phyloP scores from a whole-genome alignment of 2,329 filamentous ascomycete species.

The Fusarium circinatum region DNA sequence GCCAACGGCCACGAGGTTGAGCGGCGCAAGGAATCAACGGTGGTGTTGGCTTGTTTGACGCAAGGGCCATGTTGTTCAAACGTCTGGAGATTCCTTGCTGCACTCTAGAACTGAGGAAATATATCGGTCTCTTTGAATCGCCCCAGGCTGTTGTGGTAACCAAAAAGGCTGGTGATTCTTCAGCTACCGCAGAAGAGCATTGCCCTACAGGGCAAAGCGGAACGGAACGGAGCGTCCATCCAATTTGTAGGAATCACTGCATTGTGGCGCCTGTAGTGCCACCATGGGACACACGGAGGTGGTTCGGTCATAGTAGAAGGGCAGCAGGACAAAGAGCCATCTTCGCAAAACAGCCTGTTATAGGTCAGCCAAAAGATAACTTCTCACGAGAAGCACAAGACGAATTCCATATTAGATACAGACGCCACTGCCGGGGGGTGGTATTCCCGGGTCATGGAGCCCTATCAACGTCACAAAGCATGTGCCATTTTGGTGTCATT shows the following conservation, averaged over 20 bases:
- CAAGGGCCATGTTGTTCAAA: not conserved
- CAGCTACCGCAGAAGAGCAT: not conserved
- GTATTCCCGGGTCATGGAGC: conserved; percentile 13
- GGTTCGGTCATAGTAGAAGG: not conserved
- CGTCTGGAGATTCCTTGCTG: not conserved
- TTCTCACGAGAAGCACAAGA: not conserved
- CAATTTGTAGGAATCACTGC: not conserved
- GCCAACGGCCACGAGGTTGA: conserved; percentile 6
- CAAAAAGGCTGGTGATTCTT: not conserved
- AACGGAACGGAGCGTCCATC: conserved; percentile 6
- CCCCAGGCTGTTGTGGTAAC: not conserved
- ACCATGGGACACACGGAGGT: conserved; percentile 1
- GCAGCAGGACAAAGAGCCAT: not conserved
- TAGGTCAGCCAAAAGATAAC: not conserved
- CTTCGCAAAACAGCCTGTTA: conserved; percentile 13
- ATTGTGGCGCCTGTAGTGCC: conserved; percentile 1
- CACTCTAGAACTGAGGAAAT: not conserved
- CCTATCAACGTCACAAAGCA: conserved; percentile 21
- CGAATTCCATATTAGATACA: not conserved
- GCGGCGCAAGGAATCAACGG: not conserved
- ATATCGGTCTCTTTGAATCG: not conserved
- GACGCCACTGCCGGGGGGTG: not conserved
- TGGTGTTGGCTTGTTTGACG: not conserved
- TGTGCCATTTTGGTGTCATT: not conserved
- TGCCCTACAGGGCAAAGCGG: not conserved